Evolutionary conservation across 2,329 filamentous ascomycete species (phyloP), one percentile per base, ranked within the genome.

Genomic region (Trichoderma gracile): DNA sequence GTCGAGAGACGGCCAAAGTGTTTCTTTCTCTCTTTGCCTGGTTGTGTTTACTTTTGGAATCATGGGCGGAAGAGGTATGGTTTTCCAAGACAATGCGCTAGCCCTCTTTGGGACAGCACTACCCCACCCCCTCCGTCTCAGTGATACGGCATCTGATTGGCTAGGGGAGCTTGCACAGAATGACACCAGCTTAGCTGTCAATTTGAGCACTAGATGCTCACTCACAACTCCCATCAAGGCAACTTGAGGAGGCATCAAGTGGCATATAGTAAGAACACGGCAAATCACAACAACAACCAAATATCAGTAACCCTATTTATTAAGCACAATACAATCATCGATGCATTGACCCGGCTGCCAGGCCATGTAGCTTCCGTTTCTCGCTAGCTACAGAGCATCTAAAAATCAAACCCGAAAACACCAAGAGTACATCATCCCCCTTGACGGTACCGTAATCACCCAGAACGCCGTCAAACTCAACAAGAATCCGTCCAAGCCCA

Each of bases 401-500:
- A 7, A 19, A 66, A 54, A 47, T 54, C 65, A 53, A 66, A 67
- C 72, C 69, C 60, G 54, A 45, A 65, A 72, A 73, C 71, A 73
- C 73, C 74, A 67, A 14, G 12, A 70, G 69, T 67, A 69, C 68
- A 57, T 68, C 69, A 67, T 69, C 67, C 67, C 68, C 71, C 58
- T 64, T 45, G 57, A 58, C 68, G 66, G 65, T 66, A 68, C 73
- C 67, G 57, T 63, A 62, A 69, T 65, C 58, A 53, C 66, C 65
- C 65, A 64, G 68, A 72, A 72, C 71, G 71, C 70, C 72, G 64
- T 67, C 67, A 72, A 71, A 68, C 67, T 66, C 71, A 71, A 67
- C 68, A 64, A 68, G 66, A 56, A 67, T 65, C 63, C 59, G 64
- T 66, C 72, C 71, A 73, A 69, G 68, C 68, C 77, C 76, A 78